phyloP scores from a whole-genome alignment of 75 land plant genomes.

The Selaginella tamariscina region DNA sequence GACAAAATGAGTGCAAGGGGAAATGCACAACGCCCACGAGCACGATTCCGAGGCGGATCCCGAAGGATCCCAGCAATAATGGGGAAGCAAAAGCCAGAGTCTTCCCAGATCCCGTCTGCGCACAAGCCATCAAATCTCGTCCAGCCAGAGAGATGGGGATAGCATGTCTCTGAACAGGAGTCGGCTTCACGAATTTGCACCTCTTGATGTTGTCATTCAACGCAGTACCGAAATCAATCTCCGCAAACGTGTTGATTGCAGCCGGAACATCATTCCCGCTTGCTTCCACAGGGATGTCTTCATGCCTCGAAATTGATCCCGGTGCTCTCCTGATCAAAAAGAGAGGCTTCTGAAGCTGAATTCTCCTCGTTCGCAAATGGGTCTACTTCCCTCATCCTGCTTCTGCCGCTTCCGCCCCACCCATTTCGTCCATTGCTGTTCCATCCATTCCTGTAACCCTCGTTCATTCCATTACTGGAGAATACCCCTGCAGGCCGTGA shows the following conservation, averaged over 20 bases:
- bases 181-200: conserved; percentile 80
- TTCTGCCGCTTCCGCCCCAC: conserved; percentile 20
- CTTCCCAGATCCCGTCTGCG: conserved; percentile 83
- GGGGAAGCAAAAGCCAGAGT: conserved; percentile 80
- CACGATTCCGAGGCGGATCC: conserved; percentile 29
- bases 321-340: conserved; percentile 46
- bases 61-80: conserved; percentile 62
- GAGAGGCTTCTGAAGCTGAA: conserved; percentile 12
- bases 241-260: conserved; percentile 61
- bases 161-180: conserved; percentile 78
- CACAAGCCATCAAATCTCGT: conserved; percentile 85
- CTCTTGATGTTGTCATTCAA: conserved; percentile 57
- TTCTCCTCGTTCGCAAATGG: conserved; percentile 52
- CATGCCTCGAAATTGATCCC: conserved; percentile 87
- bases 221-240: conserved; percentile 61
- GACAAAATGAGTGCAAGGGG: conserved; percentile 72
- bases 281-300: conserved; percentile 81
- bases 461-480: neutral
- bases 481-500: neutral
- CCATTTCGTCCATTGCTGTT: neutral
- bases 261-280: conserved; percentile 76
- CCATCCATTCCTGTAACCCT: neutral
- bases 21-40: conserved; percentile 43
- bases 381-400: conserved; percentile 44
- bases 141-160: conserved; percentile 72